These are phyloP conservation scores for Lichtheimia ramosa DNA, from an alignment of 371 early-diverging fungal species.

Conservation along the genomic window DNA sequence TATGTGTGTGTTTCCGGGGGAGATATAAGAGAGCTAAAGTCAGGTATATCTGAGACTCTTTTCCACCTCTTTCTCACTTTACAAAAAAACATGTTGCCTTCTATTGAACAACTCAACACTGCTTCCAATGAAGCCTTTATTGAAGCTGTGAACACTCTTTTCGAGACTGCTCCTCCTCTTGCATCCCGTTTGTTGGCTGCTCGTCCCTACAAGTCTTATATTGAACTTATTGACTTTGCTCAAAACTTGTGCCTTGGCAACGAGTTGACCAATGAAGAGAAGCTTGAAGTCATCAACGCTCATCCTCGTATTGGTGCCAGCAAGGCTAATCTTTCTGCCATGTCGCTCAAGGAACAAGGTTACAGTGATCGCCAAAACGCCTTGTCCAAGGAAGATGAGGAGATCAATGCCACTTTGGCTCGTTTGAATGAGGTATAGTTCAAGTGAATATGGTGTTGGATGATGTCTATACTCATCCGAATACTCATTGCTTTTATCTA, in stretches of 20 bases:
- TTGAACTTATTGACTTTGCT: constrained; percentile 62
- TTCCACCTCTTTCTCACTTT: constrained; percentile 6
- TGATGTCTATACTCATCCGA: neutral
- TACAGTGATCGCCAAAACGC: constrained; percentile 29
- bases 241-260: constrained; percentile 45
- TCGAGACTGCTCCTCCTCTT: constrained; percentile 87
- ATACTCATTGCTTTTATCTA: no score
- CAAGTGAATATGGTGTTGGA: neutral
- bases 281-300: constrained; percentile 75
- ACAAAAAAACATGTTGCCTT: constrained; percentile 48
- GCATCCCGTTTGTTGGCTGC: constrained; percentile 65
- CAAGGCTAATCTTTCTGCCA: constrained; percentile 66
- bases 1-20: neutral
- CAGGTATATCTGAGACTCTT: constrained; percentile 1
- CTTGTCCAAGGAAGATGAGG: constrained; percentile 34
- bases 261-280: constrained; percentile 58
- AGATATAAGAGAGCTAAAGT: neutral
- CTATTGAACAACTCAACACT: constrained; percentile 73
- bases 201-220: constrained; percentile 70
- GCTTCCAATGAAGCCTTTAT: constrained; percentile 56
- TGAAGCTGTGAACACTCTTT: constrained; percentile 68
- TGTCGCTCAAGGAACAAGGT: constrained; percentile 80
- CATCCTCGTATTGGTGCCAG: constrained; percentile 91
- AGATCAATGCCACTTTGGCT: constrained; percentile 40
- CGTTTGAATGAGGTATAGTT: constrained; percentile 63